Evolutionary conservation across 1,284 basidiomycete genomes (phyloP), one percentile per base, ranked within the genome.

Genomic region (Irpex sp.): DNA sequence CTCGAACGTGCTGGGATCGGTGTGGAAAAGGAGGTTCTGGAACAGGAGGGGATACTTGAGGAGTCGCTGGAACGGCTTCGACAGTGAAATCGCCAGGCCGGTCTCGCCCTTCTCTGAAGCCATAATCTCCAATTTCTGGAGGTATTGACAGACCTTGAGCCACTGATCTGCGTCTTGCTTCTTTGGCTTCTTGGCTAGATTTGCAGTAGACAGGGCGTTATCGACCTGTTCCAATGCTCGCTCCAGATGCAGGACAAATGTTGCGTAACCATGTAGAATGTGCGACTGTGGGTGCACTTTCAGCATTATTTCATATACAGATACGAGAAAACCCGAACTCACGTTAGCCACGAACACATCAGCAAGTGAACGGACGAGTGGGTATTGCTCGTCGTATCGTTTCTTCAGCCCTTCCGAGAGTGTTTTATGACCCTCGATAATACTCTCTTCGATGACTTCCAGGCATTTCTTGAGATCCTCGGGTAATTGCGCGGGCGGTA

Each of bases 1-100:
- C 78, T 99, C 97, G 73, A 91, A 95, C 1, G 96, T 96, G 67
- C 94, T 96, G 0, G 97, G 95, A 72, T 98, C 97, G 7, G 97
- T 97, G 76, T 97, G 93, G 78, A 91, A 97, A 57, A 97, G 85
- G n/a, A 98, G 83, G 76, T 98, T 98, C 78, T 98, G 96, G 79
- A 98, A 98, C 49, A 99, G 86, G 15, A 99, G 84, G 2, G 97
- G 97, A 74, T 98, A 97, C 76, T 99, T 98, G 74, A 98, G 87
- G 51, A 99, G 82, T 37, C 97, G 87, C 73, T 98, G 97, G 79
- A 99, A 97, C 1, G 97, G 97, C 77, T 98, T 98, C 26, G 94
- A 96, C 7, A 98, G 81, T 2, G 94, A 94, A 72, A 99, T 98
- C 38, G 93, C 89, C 51, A 99, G 82, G 0, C 95, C 94, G 1